These are phyloP conservation scores for Alternaria hordeiaustralica DNA, from an alignment of 2,329 filamentous ascomycete species.

Conservation along the genomic window DNA sequence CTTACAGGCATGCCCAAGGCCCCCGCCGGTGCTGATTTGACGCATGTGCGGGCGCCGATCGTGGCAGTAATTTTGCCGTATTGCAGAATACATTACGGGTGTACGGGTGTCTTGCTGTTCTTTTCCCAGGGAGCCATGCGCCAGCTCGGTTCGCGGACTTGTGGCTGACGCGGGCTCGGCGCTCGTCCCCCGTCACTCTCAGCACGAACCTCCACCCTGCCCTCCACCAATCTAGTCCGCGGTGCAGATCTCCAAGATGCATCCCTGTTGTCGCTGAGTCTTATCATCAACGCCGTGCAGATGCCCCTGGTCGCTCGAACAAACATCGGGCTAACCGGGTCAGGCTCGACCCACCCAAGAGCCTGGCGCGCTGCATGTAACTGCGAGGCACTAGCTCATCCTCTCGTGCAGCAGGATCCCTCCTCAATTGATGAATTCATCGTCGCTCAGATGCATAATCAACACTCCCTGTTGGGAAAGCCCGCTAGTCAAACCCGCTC, in stretches of 20 bases:
- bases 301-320: slow-evolving; percentile 34
- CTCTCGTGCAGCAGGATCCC: slow-evolving; percentile 38
- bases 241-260: slow-evolving; percentile 26
- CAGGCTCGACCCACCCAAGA: slow-evolving; percentile 37
- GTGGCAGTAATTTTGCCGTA: slow-evolving; percentile 29
- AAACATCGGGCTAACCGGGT: slow-evolving; percentile 28
- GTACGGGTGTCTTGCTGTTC: slow-evolving; percentile 20
- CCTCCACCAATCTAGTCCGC: slow-evolving; percentile 24
- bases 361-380: slow-evolving; percentile 45
- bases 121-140: slow-evolving; percentile 14
- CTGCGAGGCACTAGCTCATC: slow-evolving; percentile 43
- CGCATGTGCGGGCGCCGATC: slow-evolving; percentile 1
- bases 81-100: slow-evolving; percentile 36
- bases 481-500: slow-evolving; percentile 28
- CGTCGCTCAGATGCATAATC: slow-evolving; percentile 44
- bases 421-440: slow-evolving; percentile 45
- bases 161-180: slow-evolving; percentile 36
- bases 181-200: slow-evolving; percentile 22
- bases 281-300: slow-evolving; percentile 39
- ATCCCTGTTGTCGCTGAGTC: slow-evolving; percentile 33
- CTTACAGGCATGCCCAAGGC: slow-evolving; percentile 3
- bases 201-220: slow-evolving; percentile 21
- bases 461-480: slow-evolving; percentile 37
- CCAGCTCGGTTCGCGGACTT: slow-evolving; percentile 27
- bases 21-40: slow-evolving; percentile 6